Evolutionary conservation across 2,329 filamentous ascomycete genomes (phyloP), one percentile per base, ranked within the genome.

Genomic region (Clarireedia sp.): DNA sequence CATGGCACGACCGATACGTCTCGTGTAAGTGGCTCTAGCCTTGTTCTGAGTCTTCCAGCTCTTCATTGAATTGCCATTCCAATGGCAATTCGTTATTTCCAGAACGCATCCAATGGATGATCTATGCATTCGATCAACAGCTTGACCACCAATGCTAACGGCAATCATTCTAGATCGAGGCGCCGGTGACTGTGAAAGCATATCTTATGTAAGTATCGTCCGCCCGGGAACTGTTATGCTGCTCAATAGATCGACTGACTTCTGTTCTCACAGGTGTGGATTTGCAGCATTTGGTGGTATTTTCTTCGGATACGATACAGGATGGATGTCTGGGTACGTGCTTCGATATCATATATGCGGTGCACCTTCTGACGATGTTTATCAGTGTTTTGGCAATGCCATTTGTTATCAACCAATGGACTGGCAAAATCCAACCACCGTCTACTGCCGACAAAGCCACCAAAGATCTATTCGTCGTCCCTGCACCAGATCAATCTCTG

Each of bases 211-310:
- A 33, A 33, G 29, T 33, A 33, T 33, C 29, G 12, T 12, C 29
- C 12, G 29, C 12, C 29, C 29, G 10, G 29, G 9, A 33, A 33
- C 24, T 33, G 29, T 12, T 33, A 4, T 12, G 29, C 12, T 33
- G 8, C 24, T 26, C 8, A 4, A 33, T 33, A 33, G 29, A 33
- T 12, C 29, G 29, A 33, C 29, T 33, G 10, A 33, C 29, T 10
- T 33, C 12, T 33, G 9, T 4, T 33, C 29, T 33, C 29, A 33
- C 29, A 33, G 29, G 29, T 87, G 83, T 70, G 83, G 81, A 61
- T 87, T 87, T 61, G 84, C 84, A 58, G 81, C 83, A 38, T 86
- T 87, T 59, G 84, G 84, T 66, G 84, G 81, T 70, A 64, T 66
- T 55, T 63, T 67, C 62, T 69, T 69, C 72, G 87, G 87, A 49